Percentiles rank a stretch among this genome's conserved stretches.
Conservation (phyloP, 345 rosid species). For the Nephelium lappaceum region DNA sequence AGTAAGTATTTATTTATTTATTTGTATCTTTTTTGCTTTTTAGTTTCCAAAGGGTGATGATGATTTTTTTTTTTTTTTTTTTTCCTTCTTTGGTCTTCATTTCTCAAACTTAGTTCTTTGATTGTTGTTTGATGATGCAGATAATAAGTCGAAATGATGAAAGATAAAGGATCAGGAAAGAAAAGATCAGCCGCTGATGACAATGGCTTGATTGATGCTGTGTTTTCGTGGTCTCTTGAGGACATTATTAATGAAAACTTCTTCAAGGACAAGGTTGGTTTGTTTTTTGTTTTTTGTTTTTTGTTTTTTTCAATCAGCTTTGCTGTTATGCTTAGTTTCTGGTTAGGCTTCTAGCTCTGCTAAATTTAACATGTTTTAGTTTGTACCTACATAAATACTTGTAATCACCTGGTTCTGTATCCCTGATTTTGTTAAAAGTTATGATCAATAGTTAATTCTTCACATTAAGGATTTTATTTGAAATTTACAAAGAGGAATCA, state of each 20-base stretch:
- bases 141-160: not conserved
- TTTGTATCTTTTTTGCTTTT: not conserved
- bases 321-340: not conserved
- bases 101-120: not conserved
- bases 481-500: too few relatives aligned
- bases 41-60: not conserved
- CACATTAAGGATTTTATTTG: too few relatives aligned
- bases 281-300: too few relatives aligned
- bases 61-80: not conserved
- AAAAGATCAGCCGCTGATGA: not conserved
- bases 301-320: not conserved
- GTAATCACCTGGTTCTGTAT: too few relatives aligned
- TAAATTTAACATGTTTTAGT: not conserved
- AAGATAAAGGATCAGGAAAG: not conserved
- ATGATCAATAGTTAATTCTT: too few relatives aligned
- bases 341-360: not conserved
- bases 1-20: not conserved
- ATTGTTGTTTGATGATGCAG: not conserved
- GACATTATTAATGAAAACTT: conserved; percentile 36
- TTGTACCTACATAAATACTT: too few relatives aligned
- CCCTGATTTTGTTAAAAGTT: too few relatives aligned
- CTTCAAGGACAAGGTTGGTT: conserved; percentile 29
- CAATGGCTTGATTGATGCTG: conserved; percentile 1
- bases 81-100: too few relatives aligned
- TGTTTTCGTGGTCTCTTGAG: conserved; percentile 40